Evolutionary conservation across 495 filamentous ascomycete genomes (phyloP).

Genomic region (Hypoxylon perforatum): DNA sequence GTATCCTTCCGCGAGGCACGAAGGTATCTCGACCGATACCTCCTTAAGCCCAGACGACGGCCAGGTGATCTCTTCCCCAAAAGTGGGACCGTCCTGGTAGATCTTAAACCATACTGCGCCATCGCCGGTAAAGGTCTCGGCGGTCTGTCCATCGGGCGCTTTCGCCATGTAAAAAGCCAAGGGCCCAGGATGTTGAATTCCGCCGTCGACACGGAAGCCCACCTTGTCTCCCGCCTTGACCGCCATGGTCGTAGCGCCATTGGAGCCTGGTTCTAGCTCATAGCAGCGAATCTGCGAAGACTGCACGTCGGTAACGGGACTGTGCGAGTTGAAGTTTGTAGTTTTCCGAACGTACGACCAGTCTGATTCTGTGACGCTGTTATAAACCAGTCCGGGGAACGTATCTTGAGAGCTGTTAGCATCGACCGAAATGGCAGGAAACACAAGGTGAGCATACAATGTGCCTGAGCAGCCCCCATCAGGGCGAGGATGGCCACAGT

Average conservation of each 20-base stretch:
- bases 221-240: constrained; percentile 57
- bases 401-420: not conserved
- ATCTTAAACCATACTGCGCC: constrained; percentile 67
- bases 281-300: constrained; percentile 62
- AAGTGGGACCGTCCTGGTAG: constrained; percentile 57
- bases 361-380: constrained; percentile 38
- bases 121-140: constrained; percentile 57
- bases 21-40: constrained; percentile 58
- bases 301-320: constrained; percentile 56
- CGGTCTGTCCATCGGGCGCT: constrained; percentile 53
- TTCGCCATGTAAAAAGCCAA: constrained; percentile 61
- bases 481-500: not conserved
- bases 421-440: not conserved
- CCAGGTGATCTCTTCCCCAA: constrained; percentile 54
- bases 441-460: not conserved
- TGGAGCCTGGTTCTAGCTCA: constrained; percentile 45
- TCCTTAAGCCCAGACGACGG: constrained; percentile 30
- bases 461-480: not conserved
- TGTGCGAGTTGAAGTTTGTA: constrained; percentile 55
- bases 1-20: constrained; percentile 60
- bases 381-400: constrained; percentile 25
- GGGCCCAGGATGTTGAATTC: constrained; percentile 59
- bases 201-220: constrained; percentile 54
- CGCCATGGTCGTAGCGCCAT: constrained; percentile 42
- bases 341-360: constrained; percentile 54